Evolutionary conservation across 148 eudicot species (phyloP), one percentile per base, ranked within the genome.

Genomic region (Chenopodium berlandieri): DNA sequence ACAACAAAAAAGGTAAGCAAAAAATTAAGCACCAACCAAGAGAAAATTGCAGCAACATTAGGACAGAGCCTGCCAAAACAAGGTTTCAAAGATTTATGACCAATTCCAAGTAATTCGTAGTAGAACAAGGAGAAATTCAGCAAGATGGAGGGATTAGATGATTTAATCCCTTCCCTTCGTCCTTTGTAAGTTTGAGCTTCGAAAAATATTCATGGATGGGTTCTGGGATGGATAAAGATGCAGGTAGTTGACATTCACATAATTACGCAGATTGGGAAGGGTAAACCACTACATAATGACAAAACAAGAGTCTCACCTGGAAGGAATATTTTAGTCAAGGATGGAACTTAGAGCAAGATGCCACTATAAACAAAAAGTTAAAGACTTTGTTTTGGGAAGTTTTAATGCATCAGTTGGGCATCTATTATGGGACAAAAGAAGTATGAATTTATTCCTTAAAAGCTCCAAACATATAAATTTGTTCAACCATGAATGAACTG

Each of bases 1-100:
- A 66, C 56, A 79, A 47, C 68, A 78, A 31, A 79, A 67, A 40
- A 60, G 22, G 44, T 46, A 32, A 10, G 37, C 37, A 27, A 75
- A 25, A 52, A 73, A 10, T 22, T 78, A 0, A 82, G 64, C 50
- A 56, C 44, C 58, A 67, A 56, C 25, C 16, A 52, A 17, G 52
- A 34, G 66, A 52, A 37, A 75, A 9, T 13, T 8, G 25, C 48
- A 73, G 0, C 6, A 37, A 56, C n/a, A 56, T 34, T 22, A 34
- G 52, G 32, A 62, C 19, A 1, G 3, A 54, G 62, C 34, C 20
- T 50, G 30, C 23, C 23, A 50, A 69, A 79, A 77, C 27, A 10
- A 50, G 12, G 54, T 8, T 4, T 9, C 63, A 17, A 25, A 19
- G 3, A 27, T 27, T 48, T 4, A 25, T 2, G 13, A 65, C 31